These are phyloP conservation scores for Zygosaccharomyces siamensis DNA, from an alignment of 805 yeast genomes.

Conservation along the genomic window DNA sequence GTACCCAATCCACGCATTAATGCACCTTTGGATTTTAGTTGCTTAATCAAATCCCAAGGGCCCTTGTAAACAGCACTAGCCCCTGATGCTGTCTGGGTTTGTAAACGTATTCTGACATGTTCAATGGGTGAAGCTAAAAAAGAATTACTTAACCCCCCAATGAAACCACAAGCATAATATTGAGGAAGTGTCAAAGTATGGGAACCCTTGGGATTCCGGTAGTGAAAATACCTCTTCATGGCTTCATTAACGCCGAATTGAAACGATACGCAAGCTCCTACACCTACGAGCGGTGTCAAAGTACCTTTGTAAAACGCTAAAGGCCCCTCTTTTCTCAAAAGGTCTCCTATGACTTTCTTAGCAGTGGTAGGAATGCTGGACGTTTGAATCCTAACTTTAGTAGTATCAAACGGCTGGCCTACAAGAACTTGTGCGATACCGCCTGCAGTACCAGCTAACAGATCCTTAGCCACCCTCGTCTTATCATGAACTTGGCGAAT, in stretches of 20 bases:
- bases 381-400: slow-evolving; percentile 88
- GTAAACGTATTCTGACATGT: slow-evolving; percentile 89
- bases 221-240: slow-evolving; percentile 74
- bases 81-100: slow-evolving; percentile 56
- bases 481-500: slow-evolving; percentile 17
- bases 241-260: slow-evolving; percentile 94
- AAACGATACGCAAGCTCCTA: slow-evolving; percentile 96
- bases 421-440: slow-evolving; percentile 93
- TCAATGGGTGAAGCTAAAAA: slow-evolving; percentile 91
- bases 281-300: slow-evolving; percentile 85
- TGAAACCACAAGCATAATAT: slow-evolving; percentile 77
- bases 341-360: slow-evolving; percentile 65
- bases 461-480: slow-evolving; percentile 51
- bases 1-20: slow-evolving; percentile 80
- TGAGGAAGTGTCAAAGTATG: slow-evolving; percentile 50
- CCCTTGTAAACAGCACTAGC: slow-evolving; percentile 55
- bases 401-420: slow-evolving; percentile 96
- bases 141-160: slow-evolving; percentile 91
- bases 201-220: slow-evolving; percentile 31
- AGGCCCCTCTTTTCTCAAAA: slow-evolving; percentile 76
- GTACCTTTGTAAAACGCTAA: slow-evolving; percentile 91
- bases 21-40: slow-evolving; percentile 51
- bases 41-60: slow-evolving; percentile 39
- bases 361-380: slow-evolving; percentile 72
- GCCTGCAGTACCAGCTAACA: slow-evolving; percentile 88